Evolutionary conservation across 352 stramenopile species (phyloP).

Genomic region (Phytophthora crassamura): DNA sequence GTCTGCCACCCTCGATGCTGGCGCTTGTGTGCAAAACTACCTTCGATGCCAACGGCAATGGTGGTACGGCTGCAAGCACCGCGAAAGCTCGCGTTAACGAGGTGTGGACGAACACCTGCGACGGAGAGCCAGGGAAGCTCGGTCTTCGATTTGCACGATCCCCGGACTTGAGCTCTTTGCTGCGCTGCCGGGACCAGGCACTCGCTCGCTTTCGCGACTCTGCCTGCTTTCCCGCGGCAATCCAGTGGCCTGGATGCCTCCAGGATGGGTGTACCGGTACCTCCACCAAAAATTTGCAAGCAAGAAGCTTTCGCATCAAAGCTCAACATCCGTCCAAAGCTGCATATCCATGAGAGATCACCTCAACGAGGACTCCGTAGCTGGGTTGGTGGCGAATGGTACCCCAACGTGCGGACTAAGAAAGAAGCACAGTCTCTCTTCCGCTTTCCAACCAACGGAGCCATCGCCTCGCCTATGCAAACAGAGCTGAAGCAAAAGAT

Average conservation of each 20-base stretch:
- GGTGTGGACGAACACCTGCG: conserved; percentile 10
- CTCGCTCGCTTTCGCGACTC: conserved; percentile 22
- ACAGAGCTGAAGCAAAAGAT: conserved; percentile 26
- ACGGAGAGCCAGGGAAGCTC: conserved; percentile 7
- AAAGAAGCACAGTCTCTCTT: conserved; percentile 6
- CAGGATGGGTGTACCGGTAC: conserved; percentile 33
- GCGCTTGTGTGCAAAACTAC: not conserved
- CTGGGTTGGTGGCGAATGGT: no score
- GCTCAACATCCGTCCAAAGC: no score
- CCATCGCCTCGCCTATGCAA: not conserved
- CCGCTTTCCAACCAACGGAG: conserved; percentile 2
- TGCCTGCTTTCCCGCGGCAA: conserved; percentile 17
- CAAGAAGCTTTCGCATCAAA: not conserved
- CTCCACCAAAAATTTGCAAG: conserved; percentile 25
- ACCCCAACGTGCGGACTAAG: no score
- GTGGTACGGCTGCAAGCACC: not conserved
- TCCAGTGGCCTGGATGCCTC: conserved; percentile 26
- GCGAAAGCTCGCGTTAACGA: not conserved
- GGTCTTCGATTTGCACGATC: not conserved
- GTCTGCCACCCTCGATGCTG: not conserved
- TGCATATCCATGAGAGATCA: not conserved
- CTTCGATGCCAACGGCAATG: not conserved
- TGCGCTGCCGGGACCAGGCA: conserved; percentile 2
- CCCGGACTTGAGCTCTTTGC: not conserved
- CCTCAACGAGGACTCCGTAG: conserved; percentile 14